Evolutionary conservation across 371 early-diverging fungal genomes (phyloP), one percentile per base, ranked within the genome.

Genomic region (Haplosporangium sp.): DNA sequence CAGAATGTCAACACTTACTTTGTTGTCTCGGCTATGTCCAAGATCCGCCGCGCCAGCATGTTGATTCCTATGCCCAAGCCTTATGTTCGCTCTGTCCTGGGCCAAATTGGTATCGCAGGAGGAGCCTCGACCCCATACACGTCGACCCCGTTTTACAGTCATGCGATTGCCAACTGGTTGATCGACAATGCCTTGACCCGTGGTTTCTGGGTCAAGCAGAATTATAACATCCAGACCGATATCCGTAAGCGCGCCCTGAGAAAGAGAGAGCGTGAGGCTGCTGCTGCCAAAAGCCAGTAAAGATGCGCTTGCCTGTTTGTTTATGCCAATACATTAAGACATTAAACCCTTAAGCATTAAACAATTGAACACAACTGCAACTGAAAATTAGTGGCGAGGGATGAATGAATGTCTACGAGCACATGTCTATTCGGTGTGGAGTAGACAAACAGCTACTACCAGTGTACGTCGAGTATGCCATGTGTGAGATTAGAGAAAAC

Each of bases 1-100:
- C 92, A 98, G 83, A 93, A 94, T 84, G 82, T 96, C 72, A 95
- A 94, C 76, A 94, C 96, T 23, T 96, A 94, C 83, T 96, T 95
- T 91, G 98, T 98, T 59, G 93, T 93, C 56, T 91, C 89, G 5
- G 89, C 92, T 59, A 96, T 99, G 98, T 93, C 93, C 74, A 98
- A 97, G 87, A 94, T 97, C 66, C 86, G 94, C 56, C 87, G 84
- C 58, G 83, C 97, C 40, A 83, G 84, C 13, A 88, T 90, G 71
- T 66, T 94, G 60, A 91, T 95, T 36, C 99, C 98, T 21, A 82
- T 91, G 60, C 89, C 98, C 46, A 89, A 91, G 74, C 84, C 85
- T 37, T 98, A 94, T 82, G 98, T 96, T 43, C 74, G 85, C 18
- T 71, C 84, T 29, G 95, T 93, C 50, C 81, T 99, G 51, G 58